Evolutionary conservation across 164 flowering plant genomes (phyloP), one percentile per base, ranked within the genome.

Genomic region (Aristolochia californica): DNA sequence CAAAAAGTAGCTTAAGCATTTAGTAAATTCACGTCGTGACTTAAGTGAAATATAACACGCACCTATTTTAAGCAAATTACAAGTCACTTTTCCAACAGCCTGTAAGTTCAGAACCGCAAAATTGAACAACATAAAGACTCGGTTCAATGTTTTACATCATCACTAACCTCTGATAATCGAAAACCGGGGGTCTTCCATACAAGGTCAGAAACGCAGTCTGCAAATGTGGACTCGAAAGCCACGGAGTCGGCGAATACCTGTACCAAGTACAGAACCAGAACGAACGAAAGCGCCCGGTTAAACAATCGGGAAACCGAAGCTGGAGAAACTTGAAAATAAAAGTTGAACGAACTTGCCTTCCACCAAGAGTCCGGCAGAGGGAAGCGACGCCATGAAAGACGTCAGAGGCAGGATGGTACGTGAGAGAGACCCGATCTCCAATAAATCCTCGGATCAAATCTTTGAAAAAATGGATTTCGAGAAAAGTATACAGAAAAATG

Each of bases 161-260:
- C 34, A 28, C 34, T 28, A 34, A 80, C 89, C 89, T 78, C 55
- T 25, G 71, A 58, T 83, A 81, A 40, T 48, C 58, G 68, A 77
- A 66, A 27, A 25, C 20, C 22, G 85, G 89, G 21, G 85, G 60
- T 57, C 67, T 70, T 43, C 78, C 89, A 43, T 73, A 73, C 53
- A 73, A 57, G 38, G 69, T 62, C 17, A 83, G 61, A 66, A 79
- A 83, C 2, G 62, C 70, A 18, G 84, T 83, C 63, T 77, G 85
- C 23, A 83, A 55, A 70, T 83, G 85, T 57, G 89, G 85, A 65
- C 89, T 79, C 2, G 83, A 70, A 11, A 83, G 74, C 89, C 89
- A 83, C 40, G 75, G 75, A 13, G 89, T 81, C 24, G 73, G 61
- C 27, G 68, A 57, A 65, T 58, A 70, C 67, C 74, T 74, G 53